Evolutionary conservation across 768 basidiomycete species (phyloP).

Genomic region (Tephrocybe sp.): DNA sequence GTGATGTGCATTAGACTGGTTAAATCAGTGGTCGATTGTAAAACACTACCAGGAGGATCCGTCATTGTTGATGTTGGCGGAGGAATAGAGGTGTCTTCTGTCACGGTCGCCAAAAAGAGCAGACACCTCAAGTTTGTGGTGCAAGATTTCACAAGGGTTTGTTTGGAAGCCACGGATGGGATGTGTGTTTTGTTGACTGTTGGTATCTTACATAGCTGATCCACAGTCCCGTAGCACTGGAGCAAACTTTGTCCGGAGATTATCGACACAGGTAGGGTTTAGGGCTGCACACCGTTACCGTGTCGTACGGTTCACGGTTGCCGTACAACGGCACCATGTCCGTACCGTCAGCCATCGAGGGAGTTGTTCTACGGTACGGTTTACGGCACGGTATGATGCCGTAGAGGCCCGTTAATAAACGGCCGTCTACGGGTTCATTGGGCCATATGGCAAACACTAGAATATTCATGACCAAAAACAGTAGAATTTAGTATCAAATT

Average conservation of each 20-base stretch:
- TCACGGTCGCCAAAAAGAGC: slow-evolving; percentile 18
- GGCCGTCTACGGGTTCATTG: no score
- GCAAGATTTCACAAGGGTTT: slow-evolving; percentile 23
- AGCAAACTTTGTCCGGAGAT: slow-evolving; percentile 7
- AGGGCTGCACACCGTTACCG: no score
- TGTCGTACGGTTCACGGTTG: no score
- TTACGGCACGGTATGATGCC: no score
- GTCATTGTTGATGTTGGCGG: slow-evolving; percentile 32
- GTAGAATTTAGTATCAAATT: no score
- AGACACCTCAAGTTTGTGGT: slow-evolving; percentile 23
- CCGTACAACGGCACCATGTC: no score
- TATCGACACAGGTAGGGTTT: slow-evolving; percentile 1
- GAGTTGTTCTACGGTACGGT: no score
- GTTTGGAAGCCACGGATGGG: slow-evolving; percentile 17
- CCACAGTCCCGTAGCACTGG: slow-evolving; percentile 3
- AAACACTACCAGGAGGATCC: slow-evolving; percentile 18
- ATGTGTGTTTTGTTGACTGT: not conserved
- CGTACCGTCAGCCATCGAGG: no score
- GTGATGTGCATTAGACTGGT: no score
- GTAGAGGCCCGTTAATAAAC: no score
- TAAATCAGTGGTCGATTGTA: slow-evolving; percentile 25
- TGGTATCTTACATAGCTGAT: not conserved
- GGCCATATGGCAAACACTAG: no score
- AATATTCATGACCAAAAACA: no score
- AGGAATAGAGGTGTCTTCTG: slow-evolving; percentile 24